Evolutionary conservation across 192 early-diverging fungal species (phyloP), one percentile per base, ranked within the genome.

Genomic region (Dimargaris cristalligena): DNA sequence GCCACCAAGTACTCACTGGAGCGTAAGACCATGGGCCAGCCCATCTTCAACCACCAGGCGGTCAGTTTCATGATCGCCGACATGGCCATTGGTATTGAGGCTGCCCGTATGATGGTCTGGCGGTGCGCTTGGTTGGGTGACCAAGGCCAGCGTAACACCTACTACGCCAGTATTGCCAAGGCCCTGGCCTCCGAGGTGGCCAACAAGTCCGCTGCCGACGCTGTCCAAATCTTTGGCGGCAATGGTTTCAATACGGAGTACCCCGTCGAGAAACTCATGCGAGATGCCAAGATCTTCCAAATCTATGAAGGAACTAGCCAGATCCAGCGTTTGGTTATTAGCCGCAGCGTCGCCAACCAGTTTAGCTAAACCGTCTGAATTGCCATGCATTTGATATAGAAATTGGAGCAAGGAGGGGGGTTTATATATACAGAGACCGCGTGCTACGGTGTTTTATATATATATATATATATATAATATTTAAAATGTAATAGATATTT

Each of bases 231-330:
- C 64, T 92, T 92, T 80, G 93, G 93, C 46, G 91, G 92, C 50
- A 89, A 89, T 65, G 90, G 86, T 9, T 81, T 78, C 67, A 88
- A 87, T 65, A 71, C 79, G 16, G 90, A 96, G 66, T 92, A 94
- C 71, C 90, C 90, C 0, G 91, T 96, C 16, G 93, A 97, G 71
- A 97, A 97, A 76, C 74, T 97, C 44, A 90, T 90, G 82, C 80
- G 90, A 59, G 89, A 90, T 59, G 86, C 88, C 60, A 90, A 90
- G 76, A 91, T 94, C 66, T 94, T 92, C 75, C 87, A 88, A 70
- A 94, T 97, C 60, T 97, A 97, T 63, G 93, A 97, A 71, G 93
- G 93, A 59, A 97, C 93, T 3, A 87, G 84, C 26, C 91, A 97
- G 75, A 88, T 97, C 67, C 93, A 97, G 69, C 80, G 93, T 45